Evolutionary conservation across 202 grass and related monocot species (phyloP).

Genomic region (Panicum virgatum): DNA sequence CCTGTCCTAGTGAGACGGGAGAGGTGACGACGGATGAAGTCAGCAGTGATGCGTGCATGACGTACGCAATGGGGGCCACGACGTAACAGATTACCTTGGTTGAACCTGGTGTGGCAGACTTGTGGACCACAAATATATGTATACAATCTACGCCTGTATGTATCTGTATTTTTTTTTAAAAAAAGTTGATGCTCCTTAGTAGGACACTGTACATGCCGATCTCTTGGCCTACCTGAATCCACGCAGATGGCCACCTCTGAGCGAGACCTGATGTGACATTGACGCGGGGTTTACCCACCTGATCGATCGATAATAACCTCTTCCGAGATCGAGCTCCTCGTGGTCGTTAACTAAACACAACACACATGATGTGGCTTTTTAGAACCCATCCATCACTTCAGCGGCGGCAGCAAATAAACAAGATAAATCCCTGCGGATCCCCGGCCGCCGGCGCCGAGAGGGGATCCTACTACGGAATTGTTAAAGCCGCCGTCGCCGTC

Average conservation of each 20-base stretch:
- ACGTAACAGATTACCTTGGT: too few relatives aligned
- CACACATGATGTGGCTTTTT: background rate
- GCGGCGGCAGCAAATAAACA: background rate
- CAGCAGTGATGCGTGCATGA: background rate
- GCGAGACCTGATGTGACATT: background rate
- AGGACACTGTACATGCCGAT: background rate
- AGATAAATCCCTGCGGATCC: background rate
- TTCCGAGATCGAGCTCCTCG: background rate
- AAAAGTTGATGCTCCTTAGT: too few relatives aligned
- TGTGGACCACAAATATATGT: too few relatives aligned
- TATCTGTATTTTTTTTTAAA: too few relatives aligned
- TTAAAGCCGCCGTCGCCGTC: background rate
- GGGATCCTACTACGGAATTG: background rate
- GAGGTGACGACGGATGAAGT: background rate
- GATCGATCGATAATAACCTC: background rate
- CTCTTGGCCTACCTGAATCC: background rate
- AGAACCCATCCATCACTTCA: background rate
- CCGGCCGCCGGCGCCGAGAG: too few relatives aligned
- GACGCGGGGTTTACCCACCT: background rate
- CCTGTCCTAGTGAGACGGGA: background rate
- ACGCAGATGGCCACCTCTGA: background rate
- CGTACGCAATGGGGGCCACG: background rate
- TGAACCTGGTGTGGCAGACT: background rate
- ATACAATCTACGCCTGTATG: too few relatives aligned
- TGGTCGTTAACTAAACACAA: background rate